Evolutionary conservation across 495 filamentous ascomycete species (phyloP), one percentile per base, ranked within the genome.

Genomic region (Parachaetomium inaequale): DNA sequence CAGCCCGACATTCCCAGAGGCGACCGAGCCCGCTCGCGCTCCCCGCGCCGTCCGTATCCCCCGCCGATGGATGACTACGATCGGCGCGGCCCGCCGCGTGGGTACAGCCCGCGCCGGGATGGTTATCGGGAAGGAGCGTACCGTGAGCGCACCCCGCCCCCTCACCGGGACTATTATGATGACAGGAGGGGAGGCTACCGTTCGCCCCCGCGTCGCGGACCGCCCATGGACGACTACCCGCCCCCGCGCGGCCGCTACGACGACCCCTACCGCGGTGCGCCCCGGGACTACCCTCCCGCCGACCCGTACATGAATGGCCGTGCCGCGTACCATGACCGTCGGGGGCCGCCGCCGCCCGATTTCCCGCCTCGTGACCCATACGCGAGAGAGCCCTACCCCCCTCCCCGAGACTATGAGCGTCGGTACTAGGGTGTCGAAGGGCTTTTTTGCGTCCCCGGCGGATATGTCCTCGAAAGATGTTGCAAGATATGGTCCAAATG

Each of bases 111-210:
- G 36, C 79, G 84, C 59, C 14, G 54, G 54, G 54, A 56, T 56
- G 54, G 54, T 12, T 56, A 81, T 53, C 72, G 77, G 8, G 88
- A 88, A 59, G 90, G 88, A 46, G 42, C 42, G 62, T 96, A 95
- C 75, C 92, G 93, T 72, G 91, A 94, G 69, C 84, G 92, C 58
- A 90, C 89, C 58, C 88, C 89, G n/a, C 67, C 67, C 31, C 66
- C 59, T 38, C 78, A 88, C 43, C 88, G 90, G 55, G 86, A 89
- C 59, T 93, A 95, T 68, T 93, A 96, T 72, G 92, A 97, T 68
- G 84, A 88, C 50, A 84, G 87, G 58, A 83, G 85, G 66, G 83
- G 88, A 46, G 65, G 63, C 36, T 92, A 93, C 74, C 84, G 90
- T 50, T 87, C 91, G 28, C 90, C 92, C 21, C 90, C 85, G 28